Base-by-base conservation (phyloP, 2,329 filamentous ascomycete species). In the Colletotrichum chrysophilum region DNA sequence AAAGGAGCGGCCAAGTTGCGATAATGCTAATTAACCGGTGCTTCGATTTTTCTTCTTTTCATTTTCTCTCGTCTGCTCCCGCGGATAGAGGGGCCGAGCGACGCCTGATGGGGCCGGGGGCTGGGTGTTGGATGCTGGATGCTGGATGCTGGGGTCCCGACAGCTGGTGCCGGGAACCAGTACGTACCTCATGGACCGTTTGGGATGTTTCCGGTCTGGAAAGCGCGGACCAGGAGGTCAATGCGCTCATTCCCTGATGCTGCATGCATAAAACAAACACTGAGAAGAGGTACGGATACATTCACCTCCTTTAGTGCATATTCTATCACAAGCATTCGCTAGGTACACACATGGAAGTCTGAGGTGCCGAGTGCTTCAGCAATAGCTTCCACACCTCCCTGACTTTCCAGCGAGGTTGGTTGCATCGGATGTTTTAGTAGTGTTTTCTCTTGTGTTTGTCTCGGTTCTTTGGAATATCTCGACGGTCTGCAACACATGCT, bases 1-100 rank as follows among this genome's bases (percentile, higher is more conserved):
- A 43, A 43, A 43, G 18, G 38, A 43, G 38, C 18, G n/a, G 38
- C 38, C 5, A 43, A 18, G 38, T 43, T 43, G 38, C 38, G 9
- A 43, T 43, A n/a, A 43, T 43, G 48, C 52, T 52, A 36, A 48
- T 60, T 60, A 10, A 28, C 32, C 16, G 36, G 30, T 13, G 34
- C 62, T 66, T 66, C 65, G 56, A 58, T 56, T 68, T 72, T 38
- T 61, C 64, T 61, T 62, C 65, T 68, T 32, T 67, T 43, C 28
- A 26, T 18, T 32, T 72, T 62, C 64, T 30, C 71, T 73, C 65
- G 65, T 73, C 36, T 73, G 65, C 70, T 68, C 65, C 70, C 70
- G 55, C 24, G 28, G 60, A 18, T 32, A 13, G 64, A 65, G 70
- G 55, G 70, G 70, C 21, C 55, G 55, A 28, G 18, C 43, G 24